Percentiles rank a stretch among this genome's conserved stretches.
These are phyloP conservation scores for Phytophthora meadii DNA, from an alignment of 352 stramenopile species.

Conservation along the genomic window DNA sequence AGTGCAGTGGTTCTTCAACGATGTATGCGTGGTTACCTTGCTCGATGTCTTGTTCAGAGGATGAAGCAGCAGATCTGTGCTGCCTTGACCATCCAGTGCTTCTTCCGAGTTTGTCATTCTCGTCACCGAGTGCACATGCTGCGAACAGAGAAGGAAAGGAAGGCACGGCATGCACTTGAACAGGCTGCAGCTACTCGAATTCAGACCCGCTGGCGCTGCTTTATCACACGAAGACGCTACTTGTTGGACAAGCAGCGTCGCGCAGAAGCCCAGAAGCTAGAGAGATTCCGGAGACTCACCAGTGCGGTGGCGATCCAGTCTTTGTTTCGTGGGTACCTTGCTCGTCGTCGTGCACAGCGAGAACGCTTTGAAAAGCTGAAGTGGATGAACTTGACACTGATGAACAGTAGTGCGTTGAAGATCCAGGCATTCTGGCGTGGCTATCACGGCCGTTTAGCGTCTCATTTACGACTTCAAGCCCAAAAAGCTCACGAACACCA, in stretches of 20 bases:
- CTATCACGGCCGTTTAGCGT: constrained; percentile 67
- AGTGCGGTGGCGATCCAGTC: constrained; percentile 68
- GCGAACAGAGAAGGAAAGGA: constrained; percentile 43
- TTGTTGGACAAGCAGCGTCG: constrained; percentile 34
- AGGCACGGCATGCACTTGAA: constrained; percentile 33
- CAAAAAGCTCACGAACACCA: constrained; percentile 58
- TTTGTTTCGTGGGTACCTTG: constrained; percentile 65
- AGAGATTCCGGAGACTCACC: constrained; percentile 48
- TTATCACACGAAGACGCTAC: constrained; percentile 40
- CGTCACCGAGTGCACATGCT: constrained; percentile 49
- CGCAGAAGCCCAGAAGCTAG: constrained; percentile 43
- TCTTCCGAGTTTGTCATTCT: constrained; percentile 48
- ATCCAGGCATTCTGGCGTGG: constrained; percentile 85
- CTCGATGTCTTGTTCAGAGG: constrained; percentile 34
- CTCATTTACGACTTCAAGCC: constrained; percentile 64
- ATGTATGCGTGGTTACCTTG: constrained; percentile 56
- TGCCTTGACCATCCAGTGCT: constrained; percentile 65
- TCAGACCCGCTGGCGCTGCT: constrained; percentile 58
- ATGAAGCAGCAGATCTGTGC: constrained; percentile 43
- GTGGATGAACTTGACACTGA: constrained; percentile 64
- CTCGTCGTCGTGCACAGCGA: constrained; percentile 52
- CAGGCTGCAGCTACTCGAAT: constrained; percentile 51
- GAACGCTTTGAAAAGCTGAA: constrained; percentile 73
- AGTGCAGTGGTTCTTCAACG: constrained; percentile 61
- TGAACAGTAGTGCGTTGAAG: constrained; percentile 71